Base-by-base conservation (phyloP, 2,329 filamentous ascomycete species). In the Hymenoscyphus scutula region DNA sequence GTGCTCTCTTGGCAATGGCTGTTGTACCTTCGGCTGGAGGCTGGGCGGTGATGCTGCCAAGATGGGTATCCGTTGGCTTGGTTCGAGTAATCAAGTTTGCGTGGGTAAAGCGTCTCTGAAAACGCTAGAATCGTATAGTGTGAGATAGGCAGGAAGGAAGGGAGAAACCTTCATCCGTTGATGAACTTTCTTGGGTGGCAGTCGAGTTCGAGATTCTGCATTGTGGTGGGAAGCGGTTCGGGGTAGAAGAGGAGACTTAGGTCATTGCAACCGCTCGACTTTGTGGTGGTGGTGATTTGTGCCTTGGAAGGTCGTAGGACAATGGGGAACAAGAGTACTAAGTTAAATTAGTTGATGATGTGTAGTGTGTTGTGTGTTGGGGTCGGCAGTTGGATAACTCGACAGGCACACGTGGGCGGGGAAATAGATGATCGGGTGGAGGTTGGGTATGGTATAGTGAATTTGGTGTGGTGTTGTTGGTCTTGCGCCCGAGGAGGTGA, bases 131-230 rank as follows among this genome's bases (percentile, higher is more conserved):
- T 8, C 19, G 45, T 51, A 17, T 29, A 27, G n/a, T 34, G 48
- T 37, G 34, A n/a, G 37, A 32, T 59, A 29, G 30, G n/a, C 11
- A 59, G 62, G 60, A 66, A 65, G 66, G 59, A 29, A 27, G 37
- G 53, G 58, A 37, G 55, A 63, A 54, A 65, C 66, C 54, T 67
- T 68, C 73, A 73, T 71, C 72, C 68, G 66, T 73, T 70, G 53
- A 72, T 71, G 64, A 73, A 72, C 68, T 73, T 73, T 71, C 69
- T 68, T 64, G 67, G 67, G 68, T 68, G 67, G 64, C 66, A 67
- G 63, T 66, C 56, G 59, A 70, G 57, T 67, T 67, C 64, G 60
- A 69, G 66, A 71, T 70, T 64, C 71, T 72, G 70, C 73, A 75
- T 75, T 67, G 72, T 74, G 71, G 68, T 69, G 58, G 62, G 59